Percentiles rank a stretch among this genome's conserved stretches.
Conservation (phyloP, 176 grass and related monocot genomes). For the Puccinellia tenuiflora region DNA sequence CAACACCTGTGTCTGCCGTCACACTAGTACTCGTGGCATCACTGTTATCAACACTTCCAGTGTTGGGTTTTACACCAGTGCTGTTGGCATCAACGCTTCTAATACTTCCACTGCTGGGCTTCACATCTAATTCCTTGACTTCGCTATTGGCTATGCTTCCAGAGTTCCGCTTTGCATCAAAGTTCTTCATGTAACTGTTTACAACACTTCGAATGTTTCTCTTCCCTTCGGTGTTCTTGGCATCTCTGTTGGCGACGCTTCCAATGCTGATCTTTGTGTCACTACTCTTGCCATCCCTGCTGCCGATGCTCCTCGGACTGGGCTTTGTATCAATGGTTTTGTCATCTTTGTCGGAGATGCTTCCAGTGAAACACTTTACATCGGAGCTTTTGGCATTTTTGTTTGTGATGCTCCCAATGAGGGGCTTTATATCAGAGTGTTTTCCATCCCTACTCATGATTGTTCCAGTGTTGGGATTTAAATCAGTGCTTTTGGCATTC, state of each 20-base stretch:
- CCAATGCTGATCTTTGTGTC: background rate
- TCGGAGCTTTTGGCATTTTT: constrained; percentile 18
- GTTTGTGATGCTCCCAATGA: background rate
- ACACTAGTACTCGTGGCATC: constrained; percentile 11
- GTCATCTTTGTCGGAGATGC: background rate
- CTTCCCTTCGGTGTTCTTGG: constrained; percentile 24
- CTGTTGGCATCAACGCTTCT: constrained; percentile 11
- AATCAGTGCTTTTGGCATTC: constrained; percentile 4
- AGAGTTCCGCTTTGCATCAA: constrained; percentile 37
- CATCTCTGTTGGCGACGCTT: constrained; percentile 23
- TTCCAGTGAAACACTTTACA: constrained; percentile 25
- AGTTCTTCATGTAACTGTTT: constrained; percentile 46
- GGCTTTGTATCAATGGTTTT: constrained; percentile 21
- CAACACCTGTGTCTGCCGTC: constrained; percentile 2
- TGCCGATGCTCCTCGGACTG: constrained; percentile 14
- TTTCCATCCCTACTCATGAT: constrained; percentile 1
- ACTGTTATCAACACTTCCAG: constrained; percentile 2
- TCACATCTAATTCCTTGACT: constrained; percentile 29
- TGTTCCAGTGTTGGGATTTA: constrained; percentile 1
- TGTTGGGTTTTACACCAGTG: background rate
- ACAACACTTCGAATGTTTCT: constrained; percentile 38
- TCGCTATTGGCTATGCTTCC: constrained; percentile 20
- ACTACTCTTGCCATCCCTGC: constrained; percentile 20
- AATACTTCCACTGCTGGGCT: constrained; percentile 24
- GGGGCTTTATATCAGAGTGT: background rate